Evolutionary conservation across 2,329 filamentous ascomycete genomes (phyloP), one percentile per base, ranked within the genome.

Genomic region (Aschersonia sp.): DNA sequence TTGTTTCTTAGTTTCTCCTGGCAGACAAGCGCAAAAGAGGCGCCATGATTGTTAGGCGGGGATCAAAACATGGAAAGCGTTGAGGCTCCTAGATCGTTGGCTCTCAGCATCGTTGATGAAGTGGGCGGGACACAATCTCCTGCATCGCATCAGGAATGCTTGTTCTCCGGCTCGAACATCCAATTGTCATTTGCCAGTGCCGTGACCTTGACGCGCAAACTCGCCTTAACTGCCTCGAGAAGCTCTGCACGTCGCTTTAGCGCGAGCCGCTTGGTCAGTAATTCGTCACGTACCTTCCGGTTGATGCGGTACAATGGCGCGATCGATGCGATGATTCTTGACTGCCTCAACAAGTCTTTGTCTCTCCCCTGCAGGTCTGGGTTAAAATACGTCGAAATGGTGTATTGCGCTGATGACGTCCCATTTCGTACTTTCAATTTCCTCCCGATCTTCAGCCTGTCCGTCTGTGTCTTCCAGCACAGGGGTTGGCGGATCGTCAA

Each of bases 161-260:
- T 67, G 47, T 77, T 72, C 56, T 87, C 83, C 2, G 77, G 70
- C 61, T 89, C 86, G 64, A 85, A 94, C 82, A 94, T 94, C 88
- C 88, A 95, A 57, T 82, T 85, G 58, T 95, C 88, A 46, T 92
- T 85, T 29, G 85, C 76, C 45, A 94, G 66, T 11, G 81, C 79
- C 12, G 78, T 75, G 2, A 88, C 83, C 60, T 87, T 87, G 50
- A 78, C 78, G 54, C 78, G 72, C 47, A 94, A 68, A 60, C 82
- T 88, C 35, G 79, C 75, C 53, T 78, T 76, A 44, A 88, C 75
- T 29, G 79, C 74, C 53, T 83, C 79, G 30, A 87, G 69, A 4
- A 89, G 71, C 62, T 88, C 85, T 81, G 50, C 29, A n/a, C 11
- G 14, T 7, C 30, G 10, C 32, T 33, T 43, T 29, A 42, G 22